phyloP scores from a whole-genome alignment of 768 basidiomycete genomes.

The Mycena metata region DNA sequence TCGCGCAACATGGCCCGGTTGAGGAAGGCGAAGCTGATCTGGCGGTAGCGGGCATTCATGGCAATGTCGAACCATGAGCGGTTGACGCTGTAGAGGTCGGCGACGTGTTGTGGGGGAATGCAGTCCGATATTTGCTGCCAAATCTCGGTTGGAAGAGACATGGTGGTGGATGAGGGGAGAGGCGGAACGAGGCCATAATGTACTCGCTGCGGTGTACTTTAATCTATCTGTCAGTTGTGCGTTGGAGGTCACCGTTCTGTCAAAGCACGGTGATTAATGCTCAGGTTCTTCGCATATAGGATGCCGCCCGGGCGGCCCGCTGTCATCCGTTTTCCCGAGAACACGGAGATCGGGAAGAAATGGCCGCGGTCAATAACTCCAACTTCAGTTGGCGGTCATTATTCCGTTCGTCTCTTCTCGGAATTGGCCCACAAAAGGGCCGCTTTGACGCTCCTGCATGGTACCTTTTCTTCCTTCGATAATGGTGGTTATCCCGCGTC shows the following conservation, averaged over 20 bases:
- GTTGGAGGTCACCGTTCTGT: slow-evolving; percentile 19
- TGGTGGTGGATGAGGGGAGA: slow-evolving; percentile 24
- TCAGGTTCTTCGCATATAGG: background rate
- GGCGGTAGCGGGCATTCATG: slow-evolving; percentile 64
- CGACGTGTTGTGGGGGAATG: slow-evolving; percentile 49
- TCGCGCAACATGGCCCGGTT: slow-evolving; percentile 55
- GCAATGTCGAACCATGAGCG: slow-evolving; percentile 48
- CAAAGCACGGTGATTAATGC: slow-evolving; percentile 23
- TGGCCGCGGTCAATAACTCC: no score
- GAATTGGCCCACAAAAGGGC: no score
- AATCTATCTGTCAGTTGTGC: slow-evolving; percentile 27
- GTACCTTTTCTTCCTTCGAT: no score
- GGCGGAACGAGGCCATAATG: slow-evolving; percentile 21
- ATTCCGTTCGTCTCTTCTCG: no score
- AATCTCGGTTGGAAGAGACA: slow-evolving; percentile 49
- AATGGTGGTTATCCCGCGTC: no score
- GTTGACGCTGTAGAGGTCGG: slow-evolving; percentile 54
- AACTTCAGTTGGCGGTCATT: no score
- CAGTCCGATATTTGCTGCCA: slow-evolving; percentile 54
- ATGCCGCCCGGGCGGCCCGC: background rate
- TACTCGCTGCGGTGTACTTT: slow-evolving; percentile 1
- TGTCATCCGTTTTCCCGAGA: no score
- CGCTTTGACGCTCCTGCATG: no score
- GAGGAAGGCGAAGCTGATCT: slow-evolving; percentile 64
- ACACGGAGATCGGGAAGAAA: no score